Percentiles rank a stretch among this genome's conserved stretches.
Evolutionary conservation across 2,329 filamentous ascomycete genomes (phyloP).

Genomic region (Clonostachys rosea): DNA sequence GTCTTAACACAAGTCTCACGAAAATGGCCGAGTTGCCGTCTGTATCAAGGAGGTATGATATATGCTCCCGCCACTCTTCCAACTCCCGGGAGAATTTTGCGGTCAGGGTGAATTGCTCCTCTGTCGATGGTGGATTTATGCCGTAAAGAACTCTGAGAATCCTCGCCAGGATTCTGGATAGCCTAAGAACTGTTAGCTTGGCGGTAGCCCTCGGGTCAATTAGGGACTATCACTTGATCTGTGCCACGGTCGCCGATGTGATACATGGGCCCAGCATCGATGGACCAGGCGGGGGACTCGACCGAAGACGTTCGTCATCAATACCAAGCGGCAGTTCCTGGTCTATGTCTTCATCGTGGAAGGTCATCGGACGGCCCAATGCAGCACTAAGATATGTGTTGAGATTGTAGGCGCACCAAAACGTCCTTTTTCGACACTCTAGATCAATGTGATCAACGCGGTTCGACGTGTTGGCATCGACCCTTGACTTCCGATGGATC

Average conservation of each 20-base stretch:
- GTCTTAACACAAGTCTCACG: slow-evolving; percentile 30
- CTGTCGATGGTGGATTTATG: slow-evolving; percentile 19
- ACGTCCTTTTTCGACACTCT: slow-evolving; percentile 38
- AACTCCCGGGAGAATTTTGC: slow-evolving; percentile 20
- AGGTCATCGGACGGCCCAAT: slow-evolving; percentile 54
- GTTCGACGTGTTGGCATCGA: not conserved
- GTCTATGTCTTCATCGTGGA: slow-evolving; percentile 63
- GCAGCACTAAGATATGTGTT: slow-evolving; percentile 62
- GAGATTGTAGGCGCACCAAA: slow-evolving; percentile 61
- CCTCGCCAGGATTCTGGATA: slow-evolving; percentile 22
- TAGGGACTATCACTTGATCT: slow-evolving; percentile 18
- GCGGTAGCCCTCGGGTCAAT: no score
- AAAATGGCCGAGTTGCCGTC: slow-evolving; percentile 21
- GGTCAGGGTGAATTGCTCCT: slow-evolving; percentile 15
- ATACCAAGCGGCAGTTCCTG: slow-evolving; percentile 50
- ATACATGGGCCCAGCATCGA: slow-evolving; percentile 7
- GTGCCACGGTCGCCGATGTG: slow-evolving; percentile 24
- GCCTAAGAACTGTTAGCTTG: slow-evolving; percentile 6
- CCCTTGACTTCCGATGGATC: slow-evolving; percentile 24
- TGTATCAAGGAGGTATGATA: slow-evolving; percentile 29
- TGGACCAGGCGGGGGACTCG: slow-evolving; percentile 14
- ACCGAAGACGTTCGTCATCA: slow-evolving; percentile 37
- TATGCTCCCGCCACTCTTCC: slow-evolving; percentile 21
- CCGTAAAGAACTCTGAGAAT: slow-evolving; percentile 26
- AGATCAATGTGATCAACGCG: slow-evolving; percentile 22